A percentile compares a stretch with the other conserved stretches of the same genome.
Conservation (phyloP, 148 eudicot species). For the Rhododendron vialii region DNA sequence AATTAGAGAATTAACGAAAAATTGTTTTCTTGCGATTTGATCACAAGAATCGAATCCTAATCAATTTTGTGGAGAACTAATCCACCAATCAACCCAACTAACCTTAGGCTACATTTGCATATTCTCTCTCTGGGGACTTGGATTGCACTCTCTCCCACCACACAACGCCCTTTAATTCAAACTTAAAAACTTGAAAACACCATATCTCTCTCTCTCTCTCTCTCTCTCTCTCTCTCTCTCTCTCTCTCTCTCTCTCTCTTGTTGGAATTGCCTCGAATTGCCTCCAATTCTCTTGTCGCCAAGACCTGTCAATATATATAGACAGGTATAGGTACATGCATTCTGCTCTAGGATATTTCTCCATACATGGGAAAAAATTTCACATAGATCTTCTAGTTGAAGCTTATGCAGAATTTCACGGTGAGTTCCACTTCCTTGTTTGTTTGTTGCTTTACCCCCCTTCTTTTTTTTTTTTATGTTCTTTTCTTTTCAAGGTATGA, state of each 20-base stretch:
- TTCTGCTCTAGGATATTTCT: background rate
- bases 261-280: background rate
- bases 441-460: background rate
- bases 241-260: background rate
- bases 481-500: background rate
- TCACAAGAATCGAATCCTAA: too few relatives aligned
- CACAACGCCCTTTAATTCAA: conserved; percentile 6
- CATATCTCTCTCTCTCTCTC: conserved; percentile 1
- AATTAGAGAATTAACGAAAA: too few relatives aligned
- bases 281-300: background rate
- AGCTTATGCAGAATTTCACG: background rate
- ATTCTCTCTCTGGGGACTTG: background rate
- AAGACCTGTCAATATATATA: background rate
- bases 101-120: background rate
- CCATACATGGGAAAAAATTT: background rate
- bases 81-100: background rate
- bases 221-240: background rate
- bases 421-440: background rate
- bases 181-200: conserved; percentile 2
- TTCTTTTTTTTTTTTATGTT: background rate
- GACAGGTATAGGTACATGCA: background rate
- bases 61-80: too few relatives aligned
- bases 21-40: too few relatives aligned
- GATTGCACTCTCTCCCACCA: background rate
- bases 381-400: background rate